Evolutionary conservation across 2,329 filamentous ascomycete genomes (phyloP).

Genomic region (Pseudogymnoascus sp.): DNA sequence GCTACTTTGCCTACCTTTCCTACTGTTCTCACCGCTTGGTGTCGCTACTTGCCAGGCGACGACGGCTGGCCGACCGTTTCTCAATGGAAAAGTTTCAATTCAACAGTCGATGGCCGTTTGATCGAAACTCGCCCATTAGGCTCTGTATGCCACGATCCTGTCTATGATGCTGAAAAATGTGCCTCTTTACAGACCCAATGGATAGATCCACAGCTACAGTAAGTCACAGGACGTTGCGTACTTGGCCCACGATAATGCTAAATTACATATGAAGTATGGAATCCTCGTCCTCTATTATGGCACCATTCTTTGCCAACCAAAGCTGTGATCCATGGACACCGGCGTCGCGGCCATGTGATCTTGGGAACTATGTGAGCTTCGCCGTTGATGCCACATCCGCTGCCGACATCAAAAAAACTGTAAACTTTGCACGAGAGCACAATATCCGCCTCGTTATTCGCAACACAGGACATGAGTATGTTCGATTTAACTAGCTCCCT

Average conservation of each 20-base stretch:
- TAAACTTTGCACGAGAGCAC: conserved; percentile 29
- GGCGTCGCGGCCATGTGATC: conserved; percentile 30
- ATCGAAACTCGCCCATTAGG: conserved; percentile 16
- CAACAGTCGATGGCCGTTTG: conserved; percentile 15
- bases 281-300: conserved; percentile 35
- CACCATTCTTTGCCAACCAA: conserved; percentile 32
- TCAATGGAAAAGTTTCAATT: conserved; percentile 16
- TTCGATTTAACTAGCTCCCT: neutral
- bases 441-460: conserved; percentile 40
- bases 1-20: neutral
- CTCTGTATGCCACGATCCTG: conserved; percentile 20
- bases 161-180: conserved; percentile 19
- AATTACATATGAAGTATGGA: conserved; percentile 21
- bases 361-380: conserved; percentile 32
- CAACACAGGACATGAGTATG: conserved; percentile 48
- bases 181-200: conserved; percentile 14
- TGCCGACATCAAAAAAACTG: conserved; percentile 26
- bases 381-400: conserved; percentile 22
- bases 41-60: conserved; percentile 16
- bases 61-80: conserved; percentile 15
- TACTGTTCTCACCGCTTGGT: neutral
- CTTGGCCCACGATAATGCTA: conserved; percentile 9
- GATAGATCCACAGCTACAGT: conserved; percentile 13
- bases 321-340: conserved; percentile 28
- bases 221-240: neutral